Conservation (phyloP, 192 early-diverging fungal species). For the Linnemannia zychae region DNA sequence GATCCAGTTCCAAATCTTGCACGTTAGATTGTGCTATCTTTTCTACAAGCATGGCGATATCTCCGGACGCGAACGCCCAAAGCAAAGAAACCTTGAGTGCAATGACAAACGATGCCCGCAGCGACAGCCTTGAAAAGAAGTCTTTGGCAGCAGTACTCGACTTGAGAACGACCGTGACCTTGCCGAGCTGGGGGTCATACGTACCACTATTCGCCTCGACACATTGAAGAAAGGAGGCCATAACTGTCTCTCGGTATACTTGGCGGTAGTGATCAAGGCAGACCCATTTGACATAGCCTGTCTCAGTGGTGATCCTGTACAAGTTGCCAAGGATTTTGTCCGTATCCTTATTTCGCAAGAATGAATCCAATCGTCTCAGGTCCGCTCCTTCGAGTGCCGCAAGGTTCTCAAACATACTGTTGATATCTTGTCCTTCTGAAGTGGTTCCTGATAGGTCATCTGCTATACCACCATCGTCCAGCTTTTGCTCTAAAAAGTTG, state of each 20-base stretch:
- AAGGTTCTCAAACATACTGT: conserved; percentile 3
- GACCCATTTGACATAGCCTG: background rate
- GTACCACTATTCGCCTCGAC: background rate
- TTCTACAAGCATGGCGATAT: no score
- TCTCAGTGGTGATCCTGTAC: conserved; percentile 3
- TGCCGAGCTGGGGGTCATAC: background rate
- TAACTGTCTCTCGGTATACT: no score
- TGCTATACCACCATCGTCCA: no score
- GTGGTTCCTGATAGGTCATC: no score
- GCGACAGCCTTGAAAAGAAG: background rate
- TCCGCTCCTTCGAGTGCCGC: conserved; percentile 17
- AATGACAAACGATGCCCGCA: no score
- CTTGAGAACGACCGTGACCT: background rate
- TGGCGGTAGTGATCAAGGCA: background rate
- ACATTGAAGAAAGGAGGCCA: no score
- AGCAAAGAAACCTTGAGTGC: no score
- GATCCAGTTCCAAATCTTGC: no score
- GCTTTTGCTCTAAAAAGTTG: no score
- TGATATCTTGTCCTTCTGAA: background rate
- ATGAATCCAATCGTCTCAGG: conserved; percentile 3
- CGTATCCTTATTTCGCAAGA: conserved; percentile 11
- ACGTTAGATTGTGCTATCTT: no score
- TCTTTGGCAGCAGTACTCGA: background rate
- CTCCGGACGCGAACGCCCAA: no score
- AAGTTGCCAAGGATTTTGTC: conserved; percentile 16